phyloP scores from a whole-genome alignment of 2,329 filamentous ascomycete species.

The Penicillium palitans region DNA sequence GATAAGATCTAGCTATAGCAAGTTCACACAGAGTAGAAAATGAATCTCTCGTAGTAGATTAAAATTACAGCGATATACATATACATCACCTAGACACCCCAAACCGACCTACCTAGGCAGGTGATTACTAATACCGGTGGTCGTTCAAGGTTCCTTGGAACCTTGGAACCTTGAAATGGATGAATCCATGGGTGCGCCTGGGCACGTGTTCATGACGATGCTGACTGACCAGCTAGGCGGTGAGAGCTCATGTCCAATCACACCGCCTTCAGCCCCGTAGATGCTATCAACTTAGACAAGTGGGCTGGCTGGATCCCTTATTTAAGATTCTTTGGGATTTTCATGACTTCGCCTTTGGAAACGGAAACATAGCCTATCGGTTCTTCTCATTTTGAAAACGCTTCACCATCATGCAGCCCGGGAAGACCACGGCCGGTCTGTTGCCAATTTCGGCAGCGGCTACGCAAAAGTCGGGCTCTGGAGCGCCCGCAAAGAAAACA shows the following conservation, averaged over 20 bases:
- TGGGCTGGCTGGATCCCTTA: not conserved
- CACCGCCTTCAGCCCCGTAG: not conserved
- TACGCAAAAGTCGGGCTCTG: slow-evolving; percentile 46
- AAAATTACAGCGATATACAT: no score
- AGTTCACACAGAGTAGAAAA: no score
- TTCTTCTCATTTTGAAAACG: not conserved
- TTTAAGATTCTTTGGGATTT: not conserved
- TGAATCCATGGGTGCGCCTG: no score
- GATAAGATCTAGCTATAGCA: no score
- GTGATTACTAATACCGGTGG: no score
- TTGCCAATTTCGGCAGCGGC: slow-evolving; percentile 52
- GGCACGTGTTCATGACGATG: not conserved
- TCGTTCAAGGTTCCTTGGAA: no score
- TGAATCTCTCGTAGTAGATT: no score
- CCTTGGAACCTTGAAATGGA: no score
- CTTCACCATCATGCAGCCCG: slow-evolving; percentile 32
- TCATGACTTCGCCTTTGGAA: not conserved
- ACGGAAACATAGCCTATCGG: not conserved
- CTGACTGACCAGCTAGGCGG: not conserved
- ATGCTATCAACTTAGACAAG: not conserved
- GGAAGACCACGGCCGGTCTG: slow-evolving; percentile 52
- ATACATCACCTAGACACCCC: no score
- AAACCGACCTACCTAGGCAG: no score
- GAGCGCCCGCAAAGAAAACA: slow-evolving; percentile 46
- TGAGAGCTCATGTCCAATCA: not conserved